A percentile compares a stretch with the other conserved stretches of the same genome.
Conservation (phyloP, 176 grass and related monocot species). For the Carex cristatella region DNA sequence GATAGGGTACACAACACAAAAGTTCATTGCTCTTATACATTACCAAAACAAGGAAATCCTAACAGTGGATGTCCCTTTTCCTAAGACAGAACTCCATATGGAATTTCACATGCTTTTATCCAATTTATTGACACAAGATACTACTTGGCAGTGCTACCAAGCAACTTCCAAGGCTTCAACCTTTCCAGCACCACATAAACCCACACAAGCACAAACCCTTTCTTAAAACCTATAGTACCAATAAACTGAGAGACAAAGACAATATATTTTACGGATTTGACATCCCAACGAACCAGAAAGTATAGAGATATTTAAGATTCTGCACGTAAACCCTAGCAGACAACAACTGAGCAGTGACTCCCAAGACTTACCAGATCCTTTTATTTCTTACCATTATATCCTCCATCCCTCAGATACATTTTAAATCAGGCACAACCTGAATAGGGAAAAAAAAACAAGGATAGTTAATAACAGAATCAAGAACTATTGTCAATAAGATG, state of each 20-base stretch:
- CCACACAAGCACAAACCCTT: constrained; percentile 14
- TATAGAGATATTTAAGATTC: constrained; percentile 19
- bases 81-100: not conserved
- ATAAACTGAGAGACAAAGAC: constrained; percentile 22
- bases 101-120: constrained; percentile 19
- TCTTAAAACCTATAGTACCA: constrained; percentile 16
- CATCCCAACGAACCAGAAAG: constrained; percentile 12
- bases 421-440: constrained; percentile 18
- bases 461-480: not conserved
- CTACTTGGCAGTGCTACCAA: constrained; percentile 3
- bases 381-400: constrained; percentile 16
- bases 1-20: not conserved
- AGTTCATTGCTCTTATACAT: constrained; percentile 2
- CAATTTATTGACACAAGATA: not conserved
- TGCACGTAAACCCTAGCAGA: constrained; percentile 18
- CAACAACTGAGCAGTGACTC: constrained; percentile 3
- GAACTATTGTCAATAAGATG: not conserved
- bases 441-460: not conserved
- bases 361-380: constrained; percentile 19
- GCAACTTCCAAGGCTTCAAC: constrained; percentile 13
- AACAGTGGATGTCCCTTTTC: not conserved
- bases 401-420: constrained; percentile 1
- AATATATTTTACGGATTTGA: constrained; percentile 5
- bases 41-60: not conserved
- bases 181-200: constrained; percentile 3